These are phyloP conservation scores for Dissophora globulifera DNA, from an alignment of 192 early-diverging fungal species.

Conservation along the genomic window DNA sequence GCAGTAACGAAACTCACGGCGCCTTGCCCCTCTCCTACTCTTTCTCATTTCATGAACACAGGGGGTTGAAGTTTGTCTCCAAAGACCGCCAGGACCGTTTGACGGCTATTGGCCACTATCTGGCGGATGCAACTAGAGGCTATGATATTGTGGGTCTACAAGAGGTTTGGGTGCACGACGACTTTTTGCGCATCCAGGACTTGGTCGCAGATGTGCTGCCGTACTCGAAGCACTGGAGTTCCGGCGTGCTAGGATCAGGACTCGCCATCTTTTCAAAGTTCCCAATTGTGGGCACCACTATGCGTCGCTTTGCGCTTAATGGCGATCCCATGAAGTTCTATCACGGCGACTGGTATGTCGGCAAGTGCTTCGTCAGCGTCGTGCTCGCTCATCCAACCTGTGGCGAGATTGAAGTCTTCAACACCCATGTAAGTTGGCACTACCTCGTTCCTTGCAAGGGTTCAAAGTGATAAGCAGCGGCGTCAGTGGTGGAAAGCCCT, in stretches of 20 bases:
- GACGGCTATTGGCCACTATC: constrained; percentile 60
- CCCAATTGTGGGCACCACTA: constrained; percentile 56
- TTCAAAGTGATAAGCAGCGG: too few species aligned
- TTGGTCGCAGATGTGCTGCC: constrained; percentile 20
- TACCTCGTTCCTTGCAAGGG: too few species aligned
- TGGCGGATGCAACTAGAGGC: constrained; percentile 30
- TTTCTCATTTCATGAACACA: constrained; percentile 18
- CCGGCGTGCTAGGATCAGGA: constrained; percentile 16
- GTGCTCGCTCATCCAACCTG: constrained; percentile 60
- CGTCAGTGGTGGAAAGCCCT: too few species aligned
- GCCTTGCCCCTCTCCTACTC: constrained; percentile 4
- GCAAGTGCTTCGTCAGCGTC: constrained; percentile 62
- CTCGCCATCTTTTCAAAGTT: constrained; percentile 50
- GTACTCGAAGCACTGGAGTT: constrained; percentile 27
- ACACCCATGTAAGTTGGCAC: constrained; percentile 71
- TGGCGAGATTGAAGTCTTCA: constrained; percentile 65
- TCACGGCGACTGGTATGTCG: constrained; percentile 67
- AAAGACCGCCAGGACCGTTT: constrained; percentile 59
- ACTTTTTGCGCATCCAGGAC: constrained; percentile 24
- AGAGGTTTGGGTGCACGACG: constrained; percentile 40
- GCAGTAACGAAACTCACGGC: constrained; percentile 48
- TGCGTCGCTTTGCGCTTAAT: constrained; percentile 58
- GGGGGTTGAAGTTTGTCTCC: constrained; percentile 59
- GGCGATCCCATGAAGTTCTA: constrained; percentile 62
- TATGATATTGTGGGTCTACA: constrained; percentile 50